Evolutionary conservation across 345 rosid species (phyloP), one percentile per base, ranked within the genome.

Genomic region (Mallotus nudiflorus): DNA sequence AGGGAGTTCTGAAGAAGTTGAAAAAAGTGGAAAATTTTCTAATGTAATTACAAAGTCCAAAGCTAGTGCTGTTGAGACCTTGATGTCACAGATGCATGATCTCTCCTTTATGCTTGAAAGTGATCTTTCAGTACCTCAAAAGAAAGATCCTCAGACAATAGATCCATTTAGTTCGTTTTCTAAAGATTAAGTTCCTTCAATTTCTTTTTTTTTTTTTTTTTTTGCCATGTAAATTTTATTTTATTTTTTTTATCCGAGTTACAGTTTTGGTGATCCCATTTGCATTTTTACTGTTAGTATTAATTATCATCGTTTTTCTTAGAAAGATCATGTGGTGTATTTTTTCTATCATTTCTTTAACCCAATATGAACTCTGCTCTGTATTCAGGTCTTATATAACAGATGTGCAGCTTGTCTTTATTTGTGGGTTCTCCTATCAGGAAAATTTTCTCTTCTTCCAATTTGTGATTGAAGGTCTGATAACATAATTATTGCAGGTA

Each of bases 51-150:
- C 71, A 12, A 57, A 65, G 51, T 75, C 88, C 55, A 78, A 83
- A 67, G 66, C 57, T 19, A 77, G 81, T 62, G 80, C 77, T 28
- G 79, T 75, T 22, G 86, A 89, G 76, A 80, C 42, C 40, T 65
- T 89, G 56, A 82, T 91, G 76, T 86, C 91, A 24, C 92, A 87
- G 87, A 89, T 88, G 94, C 97, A 86, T 75, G 97, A 89, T 78
- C 91, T 93, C 58, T 93, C 94, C 13, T 91, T 93, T 78, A 93
- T 93, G 97, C 89, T 88, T 6, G 89, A 82, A 63, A 86, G 73
- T 51, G 66, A 78, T 67, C 91, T 91, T 51, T 81, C 89, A 46
- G 40, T 89, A 19, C 92, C 96, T 20, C 74, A 80, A 51, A 67
- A 75, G 49, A 40, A 24, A 46, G 59, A 69, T 64, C 59, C 58